Percentiles rank a stretch among this genome's conserved stretches.
These are phyloP conservation scores for Triadica sebifera DNA, from an alignment of 345 rosid genomes.

Conservation along the genomic window DNA sequence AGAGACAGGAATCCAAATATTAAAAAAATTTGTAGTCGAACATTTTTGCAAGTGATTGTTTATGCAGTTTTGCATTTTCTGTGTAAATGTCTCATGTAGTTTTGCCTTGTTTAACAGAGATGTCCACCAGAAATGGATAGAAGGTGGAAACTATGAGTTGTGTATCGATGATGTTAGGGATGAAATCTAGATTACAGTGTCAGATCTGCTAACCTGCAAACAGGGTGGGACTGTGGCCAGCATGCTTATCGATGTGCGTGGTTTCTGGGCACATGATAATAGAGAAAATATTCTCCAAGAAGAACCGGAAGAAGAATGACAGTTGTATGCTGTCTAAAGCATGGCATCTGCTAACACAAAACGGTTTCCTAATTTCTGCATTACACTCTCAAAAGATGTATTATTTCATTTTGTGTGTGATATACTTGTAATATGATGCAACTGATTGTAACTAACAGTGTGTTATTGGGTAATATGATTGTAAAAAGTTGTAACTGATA, in stretches of 20 bases:
- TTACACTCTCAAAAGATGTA: background rate
- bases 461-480: constrained; percentile 3
- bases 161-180: constrained; percentile 97
- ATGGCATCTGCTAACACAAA: constrained; percentile 12
- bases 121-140: constrained; percentile 98
- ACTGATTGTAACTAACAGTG: no score
- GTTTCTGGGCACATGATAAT: constrained; percentile 99
- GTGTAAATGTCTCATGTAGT: constrained; percentile 1
- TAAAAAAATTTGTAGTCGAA: background rate
- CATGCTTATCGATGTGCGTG: constrained; percentile 96
- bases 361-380: background rate
- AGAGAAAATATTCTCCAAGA: constrained; percentile 98
- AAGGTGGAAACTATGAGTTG: constrained; percentile 95
- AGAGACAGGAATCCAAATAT: constrained; percentile 41
- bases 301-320: constrained; percentile 68
- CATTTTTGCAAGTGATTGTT: no score
- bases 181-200: constrained; percentile 73
- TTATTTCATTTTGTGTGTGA: background rate
- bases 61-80: background rate
- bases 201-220: constrained; percentile 81
- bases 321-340: constrained; percentile 1
- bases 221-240: constrained; percentile 98
- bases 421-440: no score
- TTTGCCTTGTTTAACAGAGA: constrained; percentile 52
- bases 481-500: background rate